Evolutionary conservation across 2,329 filamentous ascomycete genomes (phyloP).

Genomic region (Colletotrichum higginsianum): DNA sequence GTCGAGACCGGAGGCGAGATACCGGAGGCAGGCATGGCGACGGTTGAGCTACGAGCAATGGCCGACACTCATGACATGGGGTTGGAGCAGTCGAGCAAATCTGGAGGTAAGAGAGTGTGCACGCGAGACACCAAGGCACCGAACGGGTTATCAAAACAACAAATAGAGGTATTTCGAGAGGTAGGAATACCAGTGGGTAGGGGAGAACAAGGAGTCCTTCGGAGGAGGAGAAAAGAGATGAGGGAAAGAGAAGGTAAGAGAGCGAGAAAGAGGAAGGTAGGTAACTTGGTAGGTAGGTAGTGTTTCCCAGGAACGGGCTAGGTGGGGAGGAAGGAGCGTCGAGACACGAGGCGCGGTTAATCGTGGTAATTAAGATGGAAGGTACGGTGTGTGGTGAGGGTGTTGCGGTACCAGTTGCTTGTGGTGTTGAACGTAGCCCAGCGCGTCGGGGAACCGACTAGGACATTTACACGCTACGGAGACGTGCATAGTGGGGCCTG

Average conservation of each 20-base stretch:
- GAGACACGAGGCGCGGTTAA: conserved; percentile 40
- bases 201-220: no score
- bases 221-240: conserved; percentile 4
- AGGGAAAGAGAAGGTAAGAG: conserved; percentile 5
- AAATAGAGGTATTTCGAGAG: conserved; percentile 7
- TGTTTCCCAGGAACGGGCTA: conserved; percentile 33
- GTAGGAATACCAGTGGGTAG: no score
- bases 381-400: conserved; percentile 29
- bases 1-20: conserved; percentile 20
- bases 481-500: conserved; percentile 12
- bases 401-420: conserved; percentile 25
- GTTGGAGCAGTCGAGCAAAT: not conserved
- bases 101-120: not conserved
- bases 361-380: conserved; percentile 27
- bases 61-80: conserved; percentile 26
- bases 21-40: conserved; percentile 33
- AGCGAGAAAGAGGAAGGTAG: conserved; percentile 17
- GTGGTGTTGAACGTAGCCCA: conserved; percentile 38
- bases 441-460: conserved; percentile 35
- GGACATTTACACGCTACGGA: conserved; percentile 20
- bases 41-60: conserved; percentile 7
- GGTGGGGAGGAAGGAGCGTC: conserved; percentile 38
- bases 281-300: conserved; percentile 15
- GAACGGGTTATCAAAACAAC: not conserved
- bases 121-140: conserved; percentile 3